Evolutionary conservation across 331 rosid genomes (phyloP), one percentile per base, ranked within the genome.

Genomic region (Rosa hybrid): DNA sequence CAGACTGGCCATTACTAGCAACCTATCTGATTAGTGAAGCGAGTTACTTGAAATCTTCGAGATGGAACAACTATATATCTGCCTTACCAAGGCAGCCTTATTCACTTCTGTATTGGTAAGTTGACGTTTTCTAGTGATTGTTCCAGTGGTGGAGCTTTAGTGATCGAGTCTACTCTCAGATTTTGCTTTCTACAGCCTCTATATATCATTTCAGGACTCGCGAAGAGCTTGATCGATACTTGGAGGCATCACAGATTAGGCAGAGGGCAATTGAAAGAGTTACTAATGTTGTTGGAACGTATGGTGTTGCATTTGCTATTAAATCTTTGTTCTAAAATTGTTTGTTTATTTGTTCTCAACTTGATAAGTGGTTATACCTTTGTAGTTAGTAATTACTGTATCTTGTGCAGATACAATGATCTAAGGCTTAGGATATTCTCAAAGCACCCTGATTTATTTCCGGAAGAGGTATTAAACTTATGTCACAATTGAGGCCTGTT

Each of bases 71-170:
- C 83, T 92, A 94, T 86, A 91, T 95, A 81, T 90, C 97, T 38
- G 98, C 98, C 68, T 85, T 95, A 72, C 98, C 98, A 60, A 89
- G 92, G 45, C 98, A 92, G 77, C 98, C 98, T n/a, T 95, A 92
- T 85, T 95, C 98, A 4, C 98, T 95, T 80, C 87, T 95, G 81
- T 95, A 92, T 79, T 95, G 98, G 97, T 92, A 87, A 67, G 69
- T 60, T 78, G 72, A 41, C 49, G 39, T 20, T n/a, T 67, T 50
- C 41, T 65, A 9, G 68, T 17, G 69, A 68, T 82, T 74, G 69
- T 76, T 64, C 72, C 78, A 63, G 8, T 50, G 46, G 75, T 75
- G 77, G 84, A 80, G 30, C 75, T 41, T 71, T 48, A 39, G 65
- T 11, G 49, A 34, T 34, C 39, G 39, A 54, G 74, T 39, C 62